Evolutionary conservation across 192 early-diverging fungal genomes (phyloP).

Genomic region (Mortierella hygrophila): DNA sequence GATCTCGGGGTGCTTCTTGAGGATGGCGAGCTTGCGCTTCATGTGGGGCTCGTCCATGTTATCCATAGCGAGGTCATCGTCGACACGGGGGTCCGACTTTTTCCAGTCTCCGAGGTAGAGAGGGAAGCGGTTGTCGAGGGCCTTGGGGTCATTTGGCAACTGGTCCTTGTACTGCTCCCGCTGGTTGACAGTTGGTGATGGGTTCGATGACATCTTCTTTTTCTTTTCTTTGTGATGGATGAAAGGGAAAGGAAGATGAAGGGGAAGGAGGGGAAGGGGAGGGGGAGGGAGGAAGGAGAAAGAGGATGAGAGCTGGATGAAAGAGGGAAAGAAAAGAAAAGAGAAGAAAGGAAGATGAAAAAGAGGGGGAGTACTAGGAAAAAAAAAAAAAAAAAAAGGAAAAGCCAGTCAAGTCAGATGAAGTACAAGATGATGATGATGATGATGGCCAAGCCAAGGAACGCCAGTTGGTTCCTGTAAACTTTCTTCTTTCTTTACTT

Average conservation of each 20-base stretch:
- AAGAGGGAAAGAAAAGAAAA: neutral
- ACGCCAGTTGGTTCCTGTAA: too few relatives aligned
- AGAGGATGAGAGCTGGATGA: slow-evolving; percentile 1
- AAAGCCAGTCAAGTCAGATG: neutral
- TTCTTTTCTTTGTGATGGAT: neutral
- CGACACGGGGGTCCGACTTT: slow-evolving; percentile 78
- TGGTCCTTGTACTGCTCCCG: slow-evolving; percentile 38
- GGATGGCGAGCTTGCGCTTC: slow-evolving; percentile 90
- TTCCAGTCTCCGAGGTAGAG: slow-evolving; percentile 87
- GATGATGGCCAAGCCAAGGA: neutral
- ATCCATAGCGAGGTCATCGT: slow-evolving; percentile 85
- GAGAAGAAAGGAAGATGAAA: neutral
- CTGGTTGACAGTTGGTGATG: slow-evolving; percentile 42
- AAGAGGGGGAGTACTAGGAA: neutral
- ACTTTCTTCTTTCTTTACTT: too few relatives aligned
- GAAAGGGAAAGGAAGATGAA: neutral
- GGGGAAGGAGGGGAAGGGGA: neutral
- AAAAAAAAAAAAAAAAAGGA: neutral
- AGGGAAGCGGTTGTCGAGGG: slow-evolving; percentile 79
- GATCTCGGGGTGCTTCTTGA: slow-evolving; percentile 90
- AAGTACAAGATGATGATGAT: neutral
- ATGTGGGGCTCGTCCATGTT: slow-evolving; percentile 95
- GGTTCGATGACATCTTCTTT: neutral
- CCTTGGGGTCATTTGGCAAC: slow-evolving; percentile 40
- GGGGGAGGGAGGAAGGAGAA: neutral